Conservation (phyloP, 768 basidiomycete genomes). For the Panellus pusillus region DNA sequence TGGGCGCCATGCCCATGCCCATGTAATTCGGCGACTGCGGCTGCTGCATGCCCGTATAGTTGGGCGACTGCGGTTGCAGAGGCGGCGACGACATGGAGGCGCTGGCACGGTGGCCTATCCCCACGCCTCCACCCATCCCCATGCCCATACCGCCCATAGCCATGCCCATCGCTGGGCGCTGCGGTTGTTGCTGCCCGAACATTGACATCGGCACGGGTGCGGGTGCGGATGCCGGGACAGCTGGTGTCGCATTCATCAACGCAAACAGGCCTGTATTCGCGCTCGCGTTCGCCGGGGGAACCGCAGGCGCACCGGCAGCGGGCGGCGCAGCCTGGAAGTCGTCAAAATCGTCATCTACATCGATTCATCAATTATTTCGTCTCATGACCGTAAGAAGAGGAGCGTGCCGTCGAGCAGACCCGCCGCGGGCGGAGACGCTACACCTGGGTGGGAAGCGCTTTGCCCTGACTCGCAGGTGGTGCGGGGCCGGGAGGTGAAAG, state of each 20-base stretch:
- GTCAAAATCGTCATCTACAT: slow-evolving; percentile 76
- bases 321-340: slow-evolving; percentile 81
- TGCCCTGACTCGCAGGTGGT: slow-evolving; percentile 37
- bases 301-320: slow-evolving; percentile 23
- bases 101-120: slow-evolving; percentile 11
- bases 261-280: slow-evolving; percentile 44
- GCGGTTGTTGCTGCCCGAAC: slow-evolving; percentile 28
- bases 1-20: slow-evolving; percentile 25
- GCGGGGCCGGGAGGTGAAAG: slow-evolving; percentile 30
- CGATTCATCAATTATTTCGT: too few species aligned
- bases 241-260: slow-evolving; percentile 41
- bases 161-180: slow-evolving; percentile 20
- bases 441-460: slow-evolving; percentile 53
- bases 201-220: slow-evolving; percentile 28
- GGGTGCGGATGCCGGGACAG: slow-evolving; percentile 30
- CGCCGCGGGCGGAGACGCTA: slow-evolving; percentile 25
- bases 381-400: background rate
- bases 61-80: slow-evolving; percentile 27
- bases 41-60: slow-evolving; percentile 15
- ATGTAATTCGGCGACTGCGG: slow-evolving; percentile 24
- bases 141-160: slow-evolving; percentile 21
- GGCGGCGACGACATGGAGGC: slow-evolving; percentile 27
- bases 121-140: slow-evolving; percentile 24
- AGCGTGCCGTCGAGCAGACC: slow-evolving; percentile 44
- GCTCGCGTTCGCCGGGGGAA: slow-evolving; percentile 34